Percentiles rank a stretch among this genome's conserved stretches.
phyloP scores from a whole-genome alignment of 306 rosid genomes.

The Cicer arietinum region DNA sequence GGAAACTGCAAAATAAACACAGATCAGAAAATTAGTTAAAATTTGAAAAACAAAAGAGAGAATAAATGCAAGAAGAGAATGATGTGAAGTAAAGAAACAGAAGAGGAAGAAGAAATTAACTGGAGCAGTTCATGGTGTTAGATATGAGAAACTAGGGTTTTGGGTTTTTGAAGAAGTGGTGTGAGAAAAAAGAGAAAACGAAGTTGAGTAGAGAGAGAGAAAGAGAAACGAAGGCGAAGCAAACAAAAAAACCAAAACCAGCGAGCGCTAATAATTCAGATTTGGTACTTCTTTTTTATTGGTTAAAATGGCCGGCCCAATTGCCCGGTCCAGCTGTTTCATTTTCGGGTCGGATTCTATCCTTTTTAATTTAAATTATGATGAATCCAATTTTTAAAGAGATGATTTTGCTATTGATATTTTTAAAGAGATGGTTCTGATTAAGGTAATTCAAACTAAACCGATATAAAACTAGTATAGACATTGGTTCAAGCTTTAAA shows the following conservation, averaged over 20 bases:
- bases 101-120: slow-evolving; percentile 34
- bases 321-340: slow-evolving; percentile 26
- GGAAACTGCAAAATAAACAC: slow-evolving; percentile 66
- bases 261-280: slow-evolving; percentile 10
- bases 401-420: too few relatives aligned
- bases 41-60: background rate
- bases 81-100: background rate
- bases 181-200: background rate
- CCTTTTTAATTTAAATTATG: too few relatives aligned
- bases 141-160: slow-evolving; percentile 44
- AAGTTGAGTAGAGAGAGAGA: slow-evolving; percentile 4
- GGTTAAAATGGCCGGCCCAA: slow-evolving; percentile 28
- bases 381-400: too few relatives aligned
- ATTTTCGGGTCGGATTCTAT: background rate
- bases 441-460: too few relatives aligned
- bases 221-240: slow-evolving; percentile 13
- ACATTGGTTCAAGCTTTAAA: too few relatives aligned
- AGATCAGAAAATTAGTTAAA: slow-evolving; percentile 46
- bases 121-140: slow-evolving; percentile 50
- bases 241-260: slow-evolving; percentile 1
- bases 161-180: slow-evolving; percentile 38
- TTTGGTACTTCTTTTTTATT: slow-evolving; percentile 7
- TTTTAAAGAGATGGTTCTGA: too few relatives aligned
- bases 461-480: too few relatives aligned
- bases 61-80: background rate